Base-by-base conservation (phyloP, 352 stramenopile genomes). In the Pythium chondricola region DNA sequence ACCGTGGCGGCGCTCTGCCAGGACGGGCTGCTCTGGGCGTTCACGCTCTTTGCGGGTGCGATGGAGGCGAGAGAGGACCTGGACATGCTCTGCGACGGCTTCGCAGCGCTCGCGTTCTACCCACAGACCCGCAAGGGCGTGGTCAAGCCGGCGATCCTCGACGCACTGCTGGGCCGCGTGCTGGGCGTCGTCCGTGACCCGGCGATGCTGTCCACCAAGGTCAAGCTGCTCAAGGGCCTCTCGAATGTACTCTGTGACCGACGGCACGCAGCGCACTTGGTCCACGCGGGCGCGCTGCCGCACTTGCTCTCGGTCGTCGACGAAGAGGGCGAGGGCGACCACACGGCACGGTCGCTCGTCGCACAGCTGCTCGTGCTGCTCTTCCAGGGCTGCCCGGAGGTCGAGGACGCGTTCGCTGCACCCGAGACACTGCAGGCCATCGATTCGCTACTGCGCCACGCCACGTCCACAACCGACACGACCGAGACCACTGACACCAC, bases 1-100 rank as follows among this genome's bases (percentile, higher is more conserved):
- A 74, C 74, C 29, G 69, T 89, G 26, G 63, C 74, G 25, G 67
- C 67, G 7, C 63, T 89, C 44, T 86, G 75, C 42, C 70, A 83
- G 14, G 78, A 89, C 36, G 78, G 78, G 2, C 49, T 89, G 21
- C 58, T 86, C 8, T 89, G 78, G 78, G 78, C 73, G 0, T 86
- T 86, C 26, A 67, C 59, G 6, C 52, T 87, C 0, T 89, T 87
- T 35, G 67, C 73, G 6, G 65, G 64, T 27, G 61, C 48, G n/a
- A 76, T 78, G 64, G 73, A 83, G 37, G 35, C 47, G 1, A n/a
- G n/a, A n/a, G 62, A 71, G 32, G 78, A 87, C 59, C 79, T 71
- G 25, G 71, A 75, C 13, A 73, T 89, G 40, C 41, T 89, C 16
- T 69, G 71, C 10, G 74, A 89, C 35, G 74, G 69, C 1, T 89